A percentile compares a stretch with the other conserved stretches of the same genome.
These are phyloP conservation scores for Fusarium poae DNA, from an alignment of 2,329 filamentous ascomycete species.

Conservation along the genomic window DNA sequence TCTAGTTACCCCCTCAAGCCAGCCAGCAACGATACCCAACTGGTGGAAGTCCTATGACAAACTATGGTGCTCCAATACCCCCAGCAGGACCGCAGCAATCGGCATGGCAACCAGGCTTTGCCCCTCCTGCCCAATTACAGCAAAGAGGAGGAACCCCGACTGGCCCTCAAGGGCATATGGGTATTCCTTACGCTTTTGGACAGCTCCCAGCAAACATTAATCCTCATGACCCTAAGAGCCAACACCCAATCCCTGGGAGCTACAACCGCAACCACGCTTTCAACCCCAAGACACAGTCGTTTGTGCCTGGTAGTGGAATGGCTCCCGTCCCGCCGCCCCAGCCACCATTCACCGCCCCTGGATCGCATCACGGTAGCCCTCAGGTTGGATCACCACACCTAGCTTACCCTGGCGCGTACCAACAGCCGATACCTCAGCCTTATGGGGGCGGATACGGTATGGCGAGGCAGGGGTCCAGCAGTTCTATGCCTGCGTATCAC, in stretches of 20 bases:
- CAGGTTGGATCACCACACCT: conserved; percentile 66
- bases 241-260: conserved; percentile 87
- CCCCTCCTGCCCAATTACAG: conserved; percentile 50
- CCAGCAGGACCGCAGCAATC: conserved; percentile 50
- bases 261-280: conserved; percentile 84
- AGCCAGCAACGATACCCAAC: conserved; percentile 52
- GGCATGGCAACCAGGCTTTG: conserved; percentile 57
- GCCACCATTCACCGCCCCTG: conserved; percentile 62
- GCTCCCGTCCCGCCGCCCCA: conserved; percentile 62
- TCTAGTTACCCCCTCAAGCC: conserved; percentile 51
- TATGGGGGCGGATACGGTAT: conserved; percentile 67
- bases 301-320: conserved; percentile 75
- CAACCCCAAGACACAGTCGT: conserved; percentile 94
- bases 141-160: conserved; percentile 50
- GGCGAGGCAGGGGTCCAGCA: conserved; percentile 69
- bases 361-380: conserved; percentile 66
- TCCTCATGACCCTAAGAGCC: conserved; percentile 78
- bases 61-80: conserved; percentile 54
- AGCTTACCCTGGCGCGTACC: conserved; percentile 63
- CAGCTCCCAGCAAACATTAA: conserved; percentile 79
- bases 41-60: conserved; percentile 54
- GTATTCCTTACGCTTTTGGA: conserved; percentile 78
- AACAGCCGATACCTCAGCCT: conserved; percentile 60
- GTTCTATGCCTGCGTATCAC: conserved; percentile 66
- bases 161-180: conserved; percentile 50